Base-by-base conservation (phyloP, 306 rosid genomes). In the Sophora flavescens region DNA sequence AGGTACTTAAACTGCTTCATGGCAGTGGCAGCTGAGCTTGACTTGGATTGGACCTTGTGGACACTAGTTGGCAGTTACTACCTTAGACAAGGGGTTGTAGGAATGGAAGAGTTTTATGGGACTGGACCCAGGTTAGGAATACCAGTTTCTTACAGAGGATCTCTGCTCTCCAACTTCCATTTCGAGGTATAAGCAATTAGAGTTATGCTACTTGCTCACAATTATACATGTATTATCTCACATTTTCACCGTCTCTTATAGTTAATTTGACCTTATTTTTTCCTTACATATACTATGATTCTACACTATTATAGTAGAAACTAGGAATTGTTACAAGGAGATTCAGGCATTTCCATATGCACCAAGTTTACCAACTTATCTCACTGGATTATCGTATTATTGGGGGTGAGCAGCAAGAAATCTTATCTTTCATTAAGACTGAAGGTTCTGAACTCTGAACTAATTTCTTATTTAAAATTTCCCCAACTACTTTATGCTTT, bases 31-130 rank as follows among this genome's bases (percentile, higher is more conserved):
- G 98, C 97, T 62, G 93, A 88, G 5, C 86, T 81, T 74, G 98
- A 95, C 70, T 77, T 89, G 45, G 98, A 95, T 68, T 95, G 86
- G 89, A 91, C 98, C 11, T 44, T 88, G 8, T 95, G 98, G 98
- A 83, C 98, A 8, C 84, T 92, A 2, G 96, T 72, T 18, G 98
- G 98, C 14, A 92, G 97, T 70, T 92, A 95, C 72, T 89, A 92
- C 77, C 44, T 89, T 6, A 92, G 92, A 78, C 45, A 88, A 72
- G 97, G 96, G 3, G 88, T 90, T 38, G 6, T 85, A 2, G 98
- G 96, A 16, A 78, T 83, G 89, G 87, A 89, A 10, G 98, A 95
- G 87, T 75, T 61, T 14, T 92, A 89, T 72, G 98, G 98, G 88
- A 89, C 48, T 92, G 97, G 97, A 2, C 47, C 35, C 84, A 42